Base-by-base conservation (phyloP, 371 early-diverging fungal genomes). In the Mucor indicus region DNA sequence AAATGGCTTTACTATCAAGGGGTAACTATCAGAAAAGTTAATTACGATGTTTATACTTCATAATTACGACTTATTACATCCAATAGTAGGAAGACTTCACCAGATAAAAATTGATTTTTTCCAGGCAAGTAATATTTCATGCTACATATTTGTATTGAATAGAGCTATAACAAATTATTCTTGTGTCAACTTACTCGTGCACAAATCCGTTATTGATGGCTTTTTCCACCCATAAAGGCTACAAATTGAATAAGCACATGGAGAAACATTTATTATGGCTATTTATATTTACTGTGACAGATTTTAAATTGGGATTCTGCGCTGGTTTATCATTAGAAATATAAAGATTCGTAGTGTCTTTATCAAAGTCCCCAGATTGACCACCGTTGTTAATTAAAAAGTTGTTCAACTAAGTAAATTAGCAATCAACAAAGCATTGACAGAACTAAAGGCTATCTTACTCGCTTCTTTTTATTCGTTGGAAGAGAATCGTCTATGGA, bases 31-130 rank as follows among this genome's bases (percentile, higher is more conserved):
- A 37, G n/a, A n/a, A 37, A 25, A 24, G 27, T 17, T 15, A 25
- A 15, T 35, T 22, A 44, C 24, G 3, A 30, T 8, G 16, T 1
- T 15, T 17, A 10, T 16, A 12, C 11, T 36, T 1, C 27, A 24
- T 17, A 11, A 15, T 19, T 4, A 40, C 25, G 10, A 0, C 15
- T 3, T 13, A 29, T 11, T 57, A 79, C 77, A 36, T 70, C 74
- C 24, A 70, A 52, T 17, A 78, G 44, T 35, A 76, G 48, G 4
- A 83, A 60, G 0, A 84, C 75, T 0, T 80, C 35, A 1, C 85
- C 85, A 0, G 85, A 84, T 37, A 83, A 75, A 35, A 83, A 73
- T 51, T 73, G 67, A 16, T 52, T 23, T 22, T 46, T 25, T 39
- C 75, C 69, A 1, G 85, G 66, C 4, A 79, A 79, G 51, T 77